Evolutionary conservation across 2,329 filamentous ascomycete species (phyloP).

Genomic region (Aspergillus flavus): DNA sequence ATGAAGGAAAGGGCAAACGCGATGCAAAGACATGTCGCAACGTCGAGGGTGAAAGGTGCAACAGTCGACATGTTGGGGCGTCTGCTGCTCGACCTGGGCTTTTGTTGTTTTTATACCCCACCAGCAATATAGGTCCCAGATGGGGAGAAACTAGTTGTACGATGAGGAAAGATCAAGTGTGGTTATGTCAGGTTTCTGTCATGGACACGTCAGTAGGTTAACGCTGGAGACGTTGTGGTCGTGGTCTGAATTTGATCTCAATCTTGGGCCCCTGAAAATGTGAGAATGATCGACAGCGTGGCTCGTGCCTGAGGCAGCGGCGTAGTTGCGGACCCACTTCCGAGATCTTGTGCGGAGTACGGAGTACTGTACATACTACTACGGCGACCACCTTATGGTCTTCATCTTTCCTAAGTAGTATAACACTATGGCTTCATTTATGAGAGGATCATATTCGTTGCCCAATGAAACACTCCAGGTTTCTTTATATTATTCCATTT

Average conservation of each 20-base stretch:
- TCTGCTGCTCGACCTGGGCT: neutral
- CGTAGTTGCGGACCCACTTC: neutral
- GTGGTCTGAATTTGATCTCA: neutral
- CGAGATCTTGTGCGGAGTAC: no score
- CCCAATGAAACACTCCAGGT: neutral
- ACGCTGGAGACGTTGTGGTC: neutral
- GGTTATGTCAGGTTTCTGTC: neutral
- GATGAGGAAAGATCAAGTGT: neutral
- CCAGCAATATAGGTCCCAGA: neutral
- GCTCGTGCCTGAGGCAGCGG: neutral
- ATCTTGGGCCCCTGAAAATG: neutral
- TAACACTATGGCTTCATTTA: neutral
- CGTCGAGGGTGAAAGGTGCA: conserved; percentile 41
- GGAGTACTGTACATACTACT: no score
- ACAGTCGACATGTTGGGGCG: conserved; percentile 19
- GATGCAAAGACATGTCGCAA: conserved; percentile 57
- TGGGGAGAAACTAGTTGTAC: neutral
- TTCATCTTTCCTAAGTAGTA: no score
- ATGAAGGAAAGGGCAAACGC: conserved; percentile 58
- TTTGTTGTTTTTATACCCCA: neutral
- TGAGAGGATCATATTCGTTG: neutral
- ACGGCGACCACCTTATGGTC: no score
- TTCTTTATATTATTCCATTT: neutral
- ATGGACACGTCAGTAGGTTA: neutral
- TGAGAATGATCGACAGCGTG: neutral